Evolutionary conservation across 768 basidiomycete genomes (phyloP).

Genomic region (Amanita thiersii): DNA sequence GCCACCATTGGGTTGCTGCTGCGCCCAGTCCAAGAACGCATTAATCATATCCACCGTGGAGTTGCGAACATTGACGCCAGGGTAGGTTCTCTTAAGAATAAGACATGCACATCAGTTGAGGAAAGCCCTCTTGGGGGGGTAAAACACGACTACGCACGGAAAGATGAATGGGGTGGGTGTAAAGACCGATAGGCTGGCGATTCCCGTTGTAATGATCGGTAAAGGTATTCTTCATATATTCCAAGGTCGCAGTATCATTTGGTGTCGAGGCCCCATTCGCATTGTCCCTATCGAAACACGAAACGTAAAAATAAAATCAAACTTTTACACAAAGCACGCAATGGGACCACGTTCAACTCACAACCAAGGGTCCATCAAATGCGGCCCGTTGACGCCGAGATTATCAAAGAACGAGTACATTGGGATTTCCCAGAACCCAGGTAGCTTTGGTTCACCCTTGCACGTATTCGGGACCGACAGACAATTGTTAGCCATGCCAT

Average conservation of each 20-base stretch:
- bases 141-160: constrained; percentile 29
- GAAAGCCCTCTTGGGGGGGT: neutral
- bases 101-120: constrained; percentile 7
- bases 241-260: constrained; percentile 57
- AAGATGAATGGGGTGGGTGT: constrained; percentile 76
- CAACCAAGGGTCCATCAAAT: constrained; percentile 85
- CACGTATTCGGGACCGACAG: constrained; percentile 45
- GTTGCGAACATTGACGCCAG: constrained; percentile 42
- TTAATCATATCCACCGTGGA: constrained; percentile 72
- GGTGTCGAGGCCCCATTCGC: constrained; percentile 41
- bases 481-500: constrained; percentile 77
- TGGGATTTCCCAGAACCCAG: constrained; percentile 80
- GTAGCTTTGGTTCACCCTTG: constrained; percentile 61
- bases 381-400: constrained; percentile 42
- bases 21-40: constrained; percentile 75
- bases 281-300: constrained; percentile 29
- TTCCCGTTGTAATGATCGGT: constrained; percentile 66
- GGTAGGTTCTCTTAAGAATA: constrained; percentile 45
- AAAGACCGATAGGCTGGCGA: constrained; percentile 73
- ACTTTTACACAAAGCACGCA: neutral
- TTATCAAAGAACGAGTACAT: constrained; percentile 76
- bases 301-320: neutral
- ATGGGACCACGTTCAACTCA: constrained; percentile 23
- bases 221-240: constrained; percentile 71
- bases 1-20: constrained; percentile 58